Percentiles rank a stretch among this genome's conserved stretches.
Evolutionary conservation across 441 rosid species (phyloP).

Genomic region (Euphorbia celastroides): DNA sequence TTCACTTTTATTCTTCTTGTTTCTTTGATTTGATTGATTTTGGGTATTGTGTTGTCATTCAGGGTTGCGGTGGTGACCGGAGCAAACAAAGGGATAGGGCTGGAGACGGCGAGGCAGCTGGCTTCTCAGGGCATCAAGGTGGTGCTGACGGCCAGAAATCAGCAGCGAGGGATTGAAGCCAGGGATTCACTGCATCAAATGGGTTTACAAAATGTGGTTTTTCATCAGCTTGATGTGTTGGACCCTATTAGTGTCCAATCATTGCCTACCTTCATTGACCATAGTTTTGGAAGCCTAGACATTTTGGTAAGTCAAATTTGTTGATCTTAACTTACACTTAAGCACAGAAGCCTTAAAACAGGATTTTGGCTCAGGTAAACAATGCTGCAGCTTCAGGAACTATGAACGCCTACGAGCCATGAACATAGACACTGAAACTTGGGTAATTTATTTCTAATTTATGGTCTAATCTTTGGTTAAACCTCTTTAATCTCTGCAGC

Average conservation of each 20-base stretch:
- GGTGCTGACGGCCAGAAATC: constrained; percentile 42
- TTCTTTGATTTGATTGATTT: not conserved
- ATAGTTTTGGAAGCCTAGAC: constrained; percentile 41
- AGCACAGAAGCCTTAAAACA: too few species aligned
- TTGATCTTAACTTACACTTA: too few species aligned
- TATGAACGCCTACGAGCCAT: constrained; percentile 30
- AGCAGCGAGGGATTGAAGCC: constrained; percentile 38
- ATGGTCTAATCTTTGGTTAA: not conserved
- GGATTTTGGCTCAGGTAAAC: constrained; percentile 35
- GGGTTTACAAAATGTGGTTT: constrained; percentile 34
- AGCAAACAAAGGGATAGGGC: constrained; percentile 48
- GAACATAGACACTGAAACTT: constrained; percentile 34
- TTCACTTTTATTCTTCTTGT: not conserved
- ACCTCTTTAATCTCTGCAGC: not conserved
- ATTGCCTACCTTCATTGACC: constrained; percentile 29
- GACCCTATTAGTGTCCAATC: constrained; percentile 27
- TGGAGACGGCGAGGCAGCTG: constrained; percentile 42
- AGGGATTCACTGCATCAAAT: constrained; percentile 25
- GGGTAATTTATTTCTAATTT: constrained; percentile 27
- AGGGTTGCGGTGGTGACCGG: constrained; percentile 20
- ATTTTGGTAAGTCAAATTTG: constrained; percentile 36
- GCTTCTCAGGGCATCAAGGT: constrained; percentile 34
- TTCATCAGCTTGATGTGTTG: constrained; percentile 52
- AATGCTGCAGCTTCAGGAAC: constrained; percentile 44
- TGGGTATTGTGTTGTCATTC: constrained; percentile 25